Percentiles rank a stretch among this genome's conserved stretches.
phyloP scores from a whole-genome alignment of 225 moss, liverwort and hornwort species.

The Straminergon stramineum region DNA sequence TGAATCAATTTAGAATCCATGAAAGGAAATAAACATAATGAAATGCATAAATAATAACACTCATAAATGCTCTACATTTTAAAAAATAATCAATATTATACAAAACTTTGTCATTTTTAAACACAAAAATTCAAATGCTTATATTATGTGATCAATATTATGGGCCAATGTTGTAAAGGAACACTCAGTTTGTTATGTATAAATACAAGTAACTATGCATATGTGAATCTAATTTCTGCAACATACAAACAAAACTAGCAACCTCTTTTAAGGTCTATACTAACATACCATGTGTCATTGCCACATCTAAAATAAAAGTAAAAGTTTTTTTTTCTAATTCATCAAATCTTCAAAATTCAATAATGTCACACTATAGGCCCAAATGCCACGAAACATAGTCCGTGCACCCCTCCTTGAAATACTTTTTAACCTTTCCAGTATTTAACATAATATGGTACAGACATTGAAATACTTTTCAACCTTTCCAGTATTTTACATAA shows the following conservation, averaged over 20 bases:
- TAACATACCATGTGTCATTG: too few species aligned
- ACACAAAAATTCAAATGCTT: neutral
- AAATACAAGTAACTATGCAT: neutral
- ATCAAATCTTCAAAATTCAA: too few species aligned
- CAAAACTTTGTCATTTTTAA: neutral
- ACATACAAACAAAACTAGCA: neutral
- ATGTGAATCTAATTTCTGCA: too few species aligned
- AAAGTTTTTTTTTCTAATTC: too few species aligned
- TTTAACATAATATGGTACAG: too few species aligned
- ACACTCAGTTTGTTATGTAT: accelerated
- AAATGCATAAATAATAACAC: neutral
- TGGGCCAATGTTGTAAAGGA: neutral
- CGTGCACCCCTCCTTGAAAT: too few species aligned
- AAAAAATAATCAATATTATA: neutral
- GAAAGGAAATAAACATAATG: neutral
- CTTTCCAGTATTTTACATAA: neutral
- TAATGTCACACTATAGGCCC: too few species aligned
- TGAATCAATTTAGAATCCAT: neutral
- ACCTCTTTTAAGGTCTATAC: too few species aligned
- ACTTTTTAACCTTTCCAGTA: too few species aligned
- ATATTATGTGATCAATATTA: neutral
- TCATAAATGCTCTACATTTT: neutral
- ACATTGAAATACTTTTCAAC: neutral
- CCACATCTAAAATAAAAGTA: too few species aligned
- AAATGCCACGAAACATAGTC: too few species aligned